Evolutionary conservation across 2,329 filamentous ascomycete genomes (phyloP).

Genomic region (Aspergillus quadrilineatus): DNA sequence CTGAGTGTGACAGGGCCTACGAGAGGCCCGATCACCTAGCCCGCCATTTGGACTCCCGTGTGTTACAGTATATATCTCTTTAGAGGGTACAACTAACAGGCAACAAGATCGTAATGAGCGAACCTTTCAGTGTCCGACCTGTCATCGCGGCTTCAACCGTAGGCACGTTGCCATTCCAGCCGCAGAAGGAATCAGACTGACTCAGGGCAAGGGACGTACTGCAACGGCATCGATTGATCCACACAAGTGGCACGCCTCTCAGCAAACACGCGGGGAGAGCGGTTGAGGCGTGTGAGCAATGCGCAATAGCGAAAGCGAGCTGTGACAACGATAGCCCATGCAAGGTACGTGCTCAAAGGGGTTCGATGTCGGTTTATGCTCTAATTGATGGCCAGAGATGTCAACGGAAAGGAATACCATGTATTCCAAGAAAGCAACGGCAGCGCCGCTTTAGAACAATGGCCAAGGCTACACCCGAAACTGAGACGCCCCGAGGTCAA

Average conservation of each 20-base stretch:
- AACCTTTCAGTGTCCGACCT: constrained; percentile 5
- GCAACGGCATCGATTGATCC: constrained; percentile 2
- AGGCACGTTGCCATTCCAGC: not conserved
- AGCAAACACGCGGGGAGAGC: not conserved
- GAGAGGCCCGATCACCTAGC: constrained; percentile 9
- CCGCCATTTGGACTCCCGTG: constrained; percentile 6
- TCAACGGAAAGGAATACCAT: not conserved
- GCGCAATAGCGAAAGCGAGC: constrained; percentile 5
- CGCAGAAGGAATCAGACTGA: not conserved
- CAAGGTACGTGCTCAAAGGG: not conserved
- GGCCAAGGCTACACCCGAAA: not conserved
- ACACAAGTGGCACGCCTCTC: not conserved
- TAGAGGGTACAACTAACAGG: not conserved
- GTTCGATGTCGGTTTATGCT: not conserved
- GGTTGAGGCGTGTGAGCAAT: constrained; percentile 5
- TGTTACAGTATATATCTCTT: not conserved
- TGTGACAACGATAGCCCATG: constrained; percentile 5
- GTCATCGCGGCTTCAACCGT: constrained; percentile 7
- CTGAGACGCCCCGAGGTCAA: not conserved
- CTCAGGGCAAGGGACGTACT: not conserved
- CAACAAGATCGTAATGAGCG: constrained; percentile 3
- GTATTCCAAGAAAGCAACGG: not conserved
- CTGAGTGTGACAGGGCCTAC: constrained; percentile 1
- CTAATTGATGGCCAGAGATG: not conserved
- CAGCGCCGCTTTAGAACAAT: not conserved